These are phyloP conservation scores for Naegleria lovaniensis DNA, from an alignment of 208 protist genomes.

Conservation along the genomic window DNA sequence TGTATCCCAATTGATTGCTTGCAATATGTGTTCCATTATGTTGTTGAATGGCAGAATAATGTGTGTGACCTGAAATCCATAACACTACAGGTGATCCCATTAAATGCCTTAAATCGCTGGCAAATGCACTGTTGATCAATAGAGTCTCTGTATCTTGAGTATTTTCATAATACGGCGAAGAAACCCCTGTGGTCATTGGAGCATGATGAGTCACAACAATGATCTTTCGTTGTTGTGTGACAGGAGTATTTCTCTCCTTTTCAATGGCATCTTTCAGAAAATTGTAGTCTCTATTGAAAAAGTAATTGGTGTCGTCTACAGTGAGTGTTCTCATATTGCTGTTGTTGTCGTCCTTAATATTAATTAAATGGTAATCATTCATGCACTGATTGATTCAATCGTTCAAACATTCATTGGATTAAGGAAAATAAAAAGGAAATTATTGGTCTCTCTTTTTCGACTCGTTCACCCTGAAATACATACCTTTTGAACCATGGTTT, in stretches of 20 bases:
- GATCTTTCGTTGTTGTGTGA: background rate
- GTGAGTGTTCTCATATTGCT: background rate
- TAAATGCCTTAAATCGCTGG: background rate
- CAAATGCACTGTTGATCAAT: background rate
- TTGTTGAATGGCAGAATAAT: background rate
- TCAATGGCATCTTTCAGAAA: background rate
- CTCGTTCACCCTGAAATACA: too few species aligned
- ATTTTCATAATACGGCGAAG: background rate
- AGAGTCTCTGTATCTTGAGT: background rate
- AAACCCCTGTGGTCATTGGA: background rate
- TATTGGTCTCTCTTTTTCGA: too few species aligned
- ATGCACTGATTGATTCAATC: background rate
- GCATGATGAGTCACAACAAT: background rate
- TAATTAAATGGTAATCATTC: background rate
- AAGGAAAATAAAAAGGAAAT: too few species aligned
- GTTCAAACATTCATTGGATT: too few species aligned
- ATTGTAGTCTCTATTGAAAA: background rate
- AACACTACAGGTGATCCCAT: background rate
- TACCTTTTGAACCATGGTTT: background rate
- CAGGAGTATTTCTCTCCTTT: background rate
- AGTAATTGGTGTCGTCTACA: background rate
- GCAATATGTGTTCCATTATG: background rate
- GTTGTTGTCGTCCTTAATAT: background rate
- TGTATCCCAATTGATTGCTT: background rate
- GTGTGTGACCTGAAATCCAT: background rate